A percentile compares a stretch with the other conserved stretches of the same genome.
Conservation (phyloP, 805 yeast species). For the Sungouiozyma ichnusensis region DNA sequence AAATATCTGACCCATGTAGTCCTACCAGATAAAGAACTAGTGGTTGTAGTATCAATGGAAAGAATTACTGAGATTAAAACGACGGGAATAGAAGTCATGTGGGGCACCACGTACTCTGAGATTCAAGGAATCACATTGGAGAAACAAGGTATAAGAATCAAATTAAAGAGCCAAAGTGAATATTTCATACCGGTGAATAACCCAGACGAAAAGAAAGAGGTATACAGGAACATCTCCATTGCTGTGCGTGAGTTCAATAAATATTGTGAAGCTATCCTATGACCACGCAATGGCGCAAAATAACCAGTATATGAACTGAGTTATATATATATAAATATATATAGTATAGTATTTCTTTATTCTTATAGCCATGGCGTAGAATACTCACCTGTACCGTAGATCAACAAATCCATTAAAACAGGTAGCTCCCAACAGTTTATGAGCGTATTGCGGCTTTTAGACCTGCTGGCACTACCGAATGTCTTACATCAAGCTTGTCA, state of each 20-base stretch:
- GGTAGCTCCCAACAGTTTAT: no score
- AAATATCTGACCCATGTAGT: constrained; percentile 77
- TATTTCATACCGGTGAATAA: constrained; percentile 79
- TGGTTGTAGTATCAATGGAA: constrained; percentile 63
- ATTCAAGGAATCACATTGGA: constrained; percentile 68
- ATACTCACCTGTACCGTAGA: no score
- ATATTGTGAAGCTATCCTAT: constrained; percentile 43
- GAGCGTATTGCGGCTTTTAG: no score
- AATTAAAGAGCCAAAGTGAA: constrained; percentile 46
- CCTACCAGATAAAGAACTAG: constrained; percentile 69
- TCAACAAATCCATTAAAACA: no score
- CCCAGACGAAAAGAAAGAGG: constrained; percentile 44
- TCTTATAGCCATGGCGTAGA: no score
- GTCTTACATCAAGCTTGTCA: no score
- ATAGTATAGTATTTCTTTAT: no score
- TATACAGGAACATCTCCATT: constrained; percentile 62
- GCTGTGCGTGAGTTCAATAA: constrained; percentile 79
- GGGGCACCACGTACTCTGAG: constrained; percentile 60
- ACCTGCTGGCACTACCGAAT: no score
- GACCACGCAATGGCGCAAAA: not conserved
- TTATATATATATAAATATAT: no score
- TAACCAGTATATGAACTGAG: not conserved
- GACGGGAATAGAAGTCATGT: constrained; percentile 47
- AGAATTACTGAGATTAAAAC: constrained; percentile 61
- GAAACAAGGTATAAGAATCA: constrained; percentile 65